Percentiles rank a stretch among this genome's conserved stretches.
phyloP scores from a whole-genome alignment of 371 early-diverging fungal species.

The Mucor mucedo region DNA sequence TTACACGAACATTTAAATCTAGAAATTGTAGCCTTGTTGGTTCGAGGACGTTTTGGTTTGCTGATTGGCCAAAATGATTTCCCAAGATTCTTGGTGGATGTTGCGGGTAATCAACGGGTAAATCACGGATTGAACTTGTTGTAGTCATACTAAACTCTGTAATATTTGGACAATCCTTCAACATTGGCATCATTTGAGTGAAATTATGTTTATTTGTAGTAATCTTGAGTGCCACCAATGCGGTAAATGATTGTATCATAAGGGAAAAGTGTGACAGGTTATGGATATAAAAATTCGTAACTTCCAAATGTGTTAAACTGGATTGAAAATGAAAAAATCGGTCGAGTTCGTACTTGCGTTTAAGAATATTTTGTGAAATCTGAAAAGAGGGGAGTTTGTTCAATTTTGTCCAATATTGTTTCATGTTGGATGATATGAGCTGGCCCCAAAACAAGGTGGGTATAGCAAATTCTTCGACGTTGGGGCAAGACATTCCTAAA shows the following conservation, averaged over 20 bases:
- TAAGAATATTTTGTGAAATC: neutral
- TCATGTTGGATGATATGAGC: neutral
- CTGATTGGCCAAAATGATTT: too few species aligned
- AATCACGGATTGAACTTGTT: neutral
- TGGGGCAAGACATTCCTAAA: constrained; percentile 17
- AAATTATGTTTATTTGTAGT: constrained; percentile 4
- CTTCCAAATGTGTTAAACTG: neutral
- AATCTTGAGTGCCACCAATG: constrained; percentile 13
- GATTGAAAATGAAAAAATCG: constrained; percentile 8
- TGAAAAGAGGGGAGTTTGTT: constrained; percentile 1
- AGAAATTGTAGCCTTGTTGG: neutral
- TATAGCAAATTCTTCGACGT: constrained; percentile 7
- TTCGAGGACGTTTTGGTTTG: neutral
- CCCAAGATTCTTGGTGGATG: too few species aligned
- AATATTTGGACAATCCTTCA: constrained; percentile 11
- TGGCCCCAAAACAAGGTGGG: constrained; percentile 24
- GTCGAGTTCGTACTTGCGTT: neutral
- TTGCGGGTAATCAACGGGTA: neutral
- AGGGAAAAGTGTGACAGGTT: neutral
- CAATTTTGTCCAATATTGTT: constrained; percentile 1
- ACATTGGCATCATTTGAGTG: constrained; percentile 11
- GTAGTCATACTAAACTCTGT: constrained; percentile 4
- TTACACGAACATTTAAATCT: neutral
- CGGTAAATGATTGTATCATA: constrained; percentile 13
- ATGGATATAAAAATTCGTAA: neutral